Evolutionary conservation across 2,329 filamentous ascomycete species (phyloP).

Genomic region (Paracorniculantispora psalliotae): DNA sequence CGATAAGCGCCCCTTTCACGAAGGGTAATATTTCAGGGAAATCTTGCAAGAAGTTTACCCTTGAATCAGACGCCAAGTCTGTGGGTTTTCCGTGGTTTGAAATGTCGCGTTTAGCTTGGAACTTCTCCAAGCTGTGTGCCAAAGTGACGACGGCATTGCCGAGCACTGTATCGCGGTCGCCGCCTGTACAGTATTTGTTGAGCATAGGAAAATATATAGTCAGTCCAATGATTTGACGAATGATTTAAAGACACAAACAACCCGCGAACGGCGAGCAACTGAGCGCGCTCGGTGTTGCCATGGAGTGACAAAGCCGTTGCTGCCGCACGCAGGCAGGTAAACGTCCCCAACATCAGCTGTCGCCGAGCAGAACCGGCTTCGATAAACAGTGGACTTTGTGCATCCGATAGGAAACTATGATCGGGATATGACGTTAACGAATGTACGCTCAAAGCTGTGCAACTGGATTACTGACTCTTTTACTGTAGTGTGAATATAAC

Average conservation of each 20-base stretch:
- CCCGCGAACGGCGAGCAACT: background rate
- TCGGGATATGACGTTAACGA: too few species aligned
- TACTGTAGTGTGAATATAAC: slow-evolving; percentile 25
- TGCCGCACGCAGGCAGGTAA: background rate
- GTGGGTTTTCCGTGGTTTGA: too few species aligned
- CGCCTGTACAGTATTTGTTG: too few species aligned
- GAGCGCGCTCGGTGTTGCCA: background rate
- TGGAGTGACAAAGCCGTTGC: background rate
- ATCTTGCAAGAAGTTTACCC: too few species aligned
- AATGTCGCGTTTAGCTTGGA: too few species aligned
- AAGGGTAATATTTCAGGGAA: too few species aligned
- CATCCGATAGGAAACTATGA: background rate
- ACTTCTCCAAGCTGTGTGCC: too few species aligned
- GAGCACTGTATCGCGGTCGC: too few species aligned
- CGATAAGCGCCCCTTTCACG: too few species aligned
- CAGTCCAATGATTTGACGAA: background rate
- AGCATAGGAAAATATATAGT: background rate
- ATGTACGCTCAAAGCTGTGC: background rate
- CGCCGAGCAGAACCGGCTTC: background rate
- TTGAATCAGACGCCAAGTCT: too few species aligned
- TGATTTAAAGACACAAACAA: background rate
- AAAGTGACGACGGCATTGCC: too few species aligned
- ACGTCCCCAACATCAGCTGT: background rate
- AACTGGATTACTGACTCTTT: slow-evolving; percentile 21
- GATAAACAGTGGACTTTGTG: background rate